Evolutionary conservation across 495 filamentous ascomycete species (phyloP).

Genomic region (Talaromyces adpressus): DNA sequence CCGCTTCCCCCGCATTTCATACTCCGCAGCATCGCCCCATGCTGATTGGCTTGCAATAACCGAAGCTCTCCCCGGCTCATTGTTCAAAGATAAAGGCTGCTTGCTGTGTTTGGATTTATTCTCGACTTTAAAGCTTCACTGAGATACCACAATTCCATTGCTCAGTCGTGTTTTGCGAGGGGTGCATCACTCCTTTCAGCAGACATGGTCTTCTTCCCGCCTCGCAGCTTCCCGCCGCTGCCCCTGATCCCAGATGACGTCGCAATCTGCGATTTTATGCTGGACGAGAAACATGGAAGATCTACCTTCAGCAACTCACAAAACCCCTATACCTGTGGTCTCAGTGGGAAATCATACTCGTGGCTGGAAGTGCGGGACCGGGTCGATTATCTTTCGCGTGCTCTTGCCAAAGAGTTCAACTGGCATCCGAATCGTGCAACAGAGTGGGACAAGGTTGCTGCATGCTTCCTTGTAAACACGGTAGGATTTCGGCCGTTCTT

Average conservation of each 20-base stretch:
- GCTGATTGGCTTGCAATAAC: slow-evolving; percentile 6
- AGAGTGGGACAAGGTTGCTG: slow-evolving; percentile 82
- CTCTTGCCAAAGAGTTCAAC: slow-evolving; percentile 62
- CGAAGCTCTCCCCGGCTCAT: neutral
- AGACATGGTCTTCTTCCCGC: slow-evolving; percentile 72
- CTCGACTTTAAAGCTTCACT: neutral
- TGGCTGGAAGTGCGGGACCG: slow-evolving; percentile 58
- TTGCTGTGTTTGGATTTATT: neutral
- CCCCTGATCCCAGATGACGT: slow-evolving; percentile 68
- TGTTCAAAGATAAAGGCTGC: neutral
- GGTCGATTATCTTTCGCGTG: slow-evolving; percentile 62
- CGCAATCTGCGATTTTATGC: slow-evolving; percentile 73
- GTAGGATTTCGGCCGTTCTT: slow-evolving; percentile 34
- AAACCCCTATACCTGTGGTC: slow-evolving; percentile 75
- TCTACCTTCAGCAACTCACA: slow-evolving; percentile 53
- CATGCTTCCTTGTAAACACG: slow-evolving; percentile 73
- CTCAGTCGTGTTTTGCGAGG: neutral
- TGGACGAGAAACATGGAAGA: slow-evolving; percentile 65
- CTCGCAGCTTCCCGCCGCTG: slow-evolving; percentile 61
- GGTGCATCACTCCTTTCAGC: neutral
- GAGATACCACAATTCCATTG: neutral
- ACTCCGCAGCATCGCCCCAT: neutral
- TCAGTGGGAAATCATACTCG: slow-evolving; percentile 67
- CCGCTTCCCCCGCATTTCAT: neutral
- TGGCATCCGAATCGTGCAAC: slow-evolving; percentile 69